Evolutionary conservation across 768 basidiomycete species (phyloP).

Genomic region (Naganishia friedmannii): DNA sequence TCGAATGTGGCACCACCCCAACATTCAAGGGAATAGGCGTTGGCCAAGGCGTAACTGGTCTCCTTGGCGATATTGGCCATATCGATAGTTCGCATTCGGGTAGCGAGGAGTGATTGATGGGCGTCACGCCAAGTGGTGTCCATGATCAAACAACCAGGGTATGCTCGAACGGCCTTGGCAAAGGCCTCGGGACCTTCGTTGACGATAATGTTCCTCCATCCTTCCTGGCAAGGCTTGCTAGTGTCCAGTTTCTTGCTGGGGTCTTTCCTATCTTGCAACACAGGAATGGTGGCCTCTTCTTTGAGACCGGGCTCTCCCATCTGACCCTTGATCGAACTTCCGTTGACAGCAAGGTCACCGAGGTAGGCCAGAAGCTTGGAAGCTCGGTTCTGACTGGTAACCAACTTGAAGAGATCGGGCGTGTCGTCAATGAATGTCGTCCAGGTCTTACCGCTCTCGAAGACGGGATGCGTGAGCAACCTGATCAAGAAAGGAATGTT

Average conservation of each 20-base stretch:
- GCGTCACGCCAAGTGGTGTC: constrained; percentile 99
- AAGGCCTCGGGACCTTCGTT: constrained; percentile 97
- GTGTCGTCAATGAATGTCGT: constrained; percentile 99
- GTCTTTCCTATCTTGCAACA: constrained; percentile 72
- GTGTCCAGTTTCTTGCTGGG: constrained; percentile 72
- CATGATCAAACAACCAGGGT: constrained; percentile 75
- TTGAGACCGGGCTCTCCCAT: constrained; percentile 91
- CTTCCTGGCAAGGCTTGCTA: constrained; percentile 73
- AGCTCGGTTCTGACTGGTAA: constrained; percentile 95
- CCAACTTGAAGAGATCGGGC: constrained; percentile 97
- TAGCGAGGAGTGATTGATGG: constrained; percentile 95
- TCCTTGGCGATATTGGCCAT: constrained; percentile 99
- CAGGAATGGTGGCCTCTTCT: constrained; percentile 78
- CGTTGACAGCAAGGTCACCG: constrained; percentile 96
- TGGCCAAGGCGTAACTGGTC: constrained; percentile 88
- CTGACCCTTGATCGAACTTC: constrained; percentile 96
- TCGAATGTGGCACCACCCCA: constrained; percentile 99
- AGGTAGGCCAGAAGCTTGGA: constrained; percentile 96
- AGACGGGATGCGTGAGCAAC: constrained; percentile 90
- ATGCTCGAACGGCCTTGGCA: constrained; percentile 93
- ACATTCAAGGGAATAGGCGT: constrained; percentile 94
- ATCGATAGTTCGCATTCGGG: constrained; percentile 89
- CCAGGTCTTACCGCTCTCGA: constrained; percentile 96
- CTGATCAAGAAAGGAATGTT: constrained; percentile 99
- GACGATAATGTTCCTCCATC: constrained; percentile 98